Evolutionary conservation across 352 stramenopile genomes (phyloP).

Genomic region (Elongisporangium undulatum): DNA sequence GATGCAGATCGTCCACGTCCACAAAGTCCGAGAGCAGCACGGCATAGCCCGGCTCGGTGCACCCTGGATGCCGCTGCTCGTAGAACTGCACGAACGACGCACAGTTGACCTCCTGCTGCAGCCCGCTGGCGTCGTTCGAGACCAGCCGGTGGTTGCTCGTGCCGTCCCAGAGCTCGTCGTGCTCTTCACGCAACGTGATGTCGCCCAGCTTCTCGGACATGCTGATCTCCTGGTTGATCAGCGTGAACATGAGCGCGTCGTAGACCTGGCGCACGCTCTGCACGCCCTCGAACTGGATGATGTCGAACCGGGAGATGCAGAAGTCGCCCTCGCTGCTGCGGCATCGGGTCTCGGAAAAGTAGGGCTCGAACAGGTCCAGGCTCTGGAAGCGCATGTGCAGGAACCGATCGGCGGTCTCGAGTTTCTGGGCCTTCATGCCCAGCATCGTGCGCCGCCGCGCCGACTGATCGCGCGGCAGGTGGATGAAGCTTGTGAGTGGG

Average conservation of each 20-base stretch:
- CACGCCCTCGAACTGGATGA: conserved; percentile 38
- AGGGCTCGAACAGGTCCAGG: conserved; percentile 27
- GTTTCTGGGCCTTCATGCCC: conserved; percentile 21
- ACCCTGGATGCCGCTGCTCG: conserved; percentile 4
- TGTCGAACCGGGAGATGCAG: conserved; percentile 35
- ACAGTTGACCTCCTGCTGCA: conserved; percentile 14
- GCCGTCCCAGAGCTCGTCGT: conserved; percentile 21
- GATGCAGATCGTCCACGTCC: conserved; percentile 37
- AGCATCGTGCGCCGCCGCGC: conserved; percentile 27
- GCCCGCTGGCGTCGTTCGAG: conserved; percentile 18
- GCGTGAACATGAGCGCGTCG: conserved; percentile 50
- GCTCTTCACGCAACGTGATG: conserved; percentile 45
- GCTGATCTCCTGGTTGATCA: conserved; percentile 51
- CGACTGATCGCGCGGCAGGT: conserved; percentile 21
- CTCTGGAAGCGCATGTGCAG: conserved; percentile 34
- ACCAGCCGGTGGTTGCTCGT: conserved; percentile 44
- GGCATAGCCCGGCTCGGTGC: conserved; percentile 9
- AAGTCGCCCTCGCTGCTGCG: conserved; percentile 26
- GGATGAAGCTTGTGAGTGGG: conserved; percentile 19
- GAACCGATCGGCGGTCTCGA: conserved; percentile 23
- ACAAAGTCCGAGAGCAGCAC: conserved; percentile 45
- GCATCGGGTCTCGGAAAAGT: conserved; percentile 37
- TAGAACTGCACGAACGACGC: conserved; percentile 21
- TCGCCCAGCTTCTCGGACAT: conserved; percentile 46
- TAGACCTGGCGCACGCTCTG: conserved; percentile 38